Conservation (phyloP, 305 asterid species). For the Solanum hybrid region DNA sequence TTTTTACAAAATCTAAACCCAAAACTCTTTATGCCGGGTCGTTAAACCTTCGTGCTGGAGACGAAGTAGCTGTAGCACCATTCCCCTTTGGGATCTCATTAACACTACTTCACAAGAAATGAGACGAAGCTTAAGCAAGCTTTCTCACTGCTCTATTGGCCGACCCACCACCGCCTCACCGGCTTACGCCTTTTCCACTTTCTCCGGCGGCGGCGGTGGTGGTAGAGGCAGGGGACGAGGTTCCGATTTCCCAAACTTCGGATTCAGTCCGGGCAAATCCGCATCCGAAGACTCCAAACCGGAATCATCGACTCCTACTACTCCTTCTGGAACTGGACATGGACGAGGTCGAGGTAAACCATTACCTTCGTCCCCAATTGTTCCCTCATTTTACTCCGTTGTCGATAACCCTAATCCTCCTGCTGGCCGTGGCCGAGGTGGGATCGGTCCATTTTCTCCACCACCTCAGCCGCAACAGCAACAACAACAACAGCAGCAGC, state of each 20-base stretch:
- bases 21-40: not conserved
- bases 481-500: slow-evolving; percentile 7
- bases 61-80: not conserved
- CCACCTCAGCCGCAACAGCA: slow-evolving; percentile 8
- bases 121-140: slow-evolving; percentile 58
- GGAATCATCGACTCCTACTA: slow-evolving; percentile 21
- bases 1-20: not conserved
- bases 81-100: not conserved
- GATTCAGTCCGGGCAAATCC: slow-evolving; percentile 19
- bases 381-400: slow-evolving; percentile 34
- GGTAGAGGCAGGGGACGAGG: slow-evolving; percentile 25
- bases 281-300: slow-evolving; percentile 15
- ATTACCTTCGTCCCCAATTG: slow-evolving; percentile 28
- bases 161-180: slow-evolving; percentile 23
- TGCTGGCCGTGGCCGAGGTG: slow-evolving; percentile 51
- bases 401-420: slow-evolving; percentile 18
- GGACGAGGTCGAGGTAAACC: slow-evolving; percentile 60
- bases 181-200: slow-evolving; percentile 48
- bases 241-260: slow-evolving; percentile 13
- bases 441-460: slow-evolving; percentile 16
- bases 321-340: slow-evolving; percentile 28
- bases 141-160: slow-evolving; percentile 36
- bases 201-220: slow-evolving; percentile 42
- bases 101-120: slow-evolving; percentile 15
- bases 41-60: not conserved